A percentile compares a stretch with the other conserved stretches of the same genome.
phyloP scores from a whole-genome alignment of 768 basidiomycete genomes.

The Gautieria morchelliformis region DNA sequence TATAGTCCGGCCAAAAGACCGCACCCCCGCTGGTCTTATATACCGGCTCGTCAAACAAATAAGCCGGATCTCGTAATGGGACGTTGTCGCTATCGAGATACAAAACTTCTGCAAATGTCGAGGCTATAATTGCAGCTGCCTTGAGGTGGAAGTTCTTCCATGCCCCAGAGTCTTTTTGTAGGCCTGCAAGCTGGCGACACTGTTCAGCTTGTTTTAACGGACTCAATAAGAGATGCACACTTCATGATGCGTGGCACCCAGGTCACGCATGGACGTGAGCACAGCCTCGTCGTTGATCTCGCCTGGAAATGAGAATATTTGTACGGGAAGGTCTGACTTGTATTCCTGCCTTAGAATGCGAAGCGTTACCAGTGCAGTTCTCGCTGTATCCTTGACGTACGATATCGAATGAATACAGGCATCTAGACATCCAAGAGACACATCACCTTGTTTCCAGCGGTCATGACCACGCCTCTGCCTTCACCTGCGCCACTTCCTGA shows the following conservation, averaged over 20 bases:
- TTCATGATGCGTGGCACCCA: constrained; percentile 23
- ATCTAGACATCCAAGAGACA: too few species aligned
- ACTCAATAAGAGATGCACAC: constrained; percentile 9
- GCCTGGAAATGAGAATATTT: constrained; percentile 29
- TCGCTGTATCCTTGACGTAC: constrained; percentile 22
- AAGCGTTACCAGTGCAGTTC: constrained; percentile 23
- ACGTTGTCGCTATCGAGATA: constrained; percentile 33
- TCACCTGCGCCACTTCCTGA: constrained; percentile 6
- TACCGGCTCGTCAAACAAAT: constrained; percentile 24
- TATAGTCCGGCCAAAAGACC: constrained; percentile 34
- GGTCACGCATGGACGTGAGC: constrained; percentile 16
- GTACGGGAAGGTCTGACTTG: constrained; percentile 24
- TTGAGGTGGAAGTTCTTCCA: constrained; percentile 28
- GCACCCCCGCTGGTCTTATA: constrained; percentile 21
- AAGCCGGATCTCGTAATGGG: constrained; percentile 24
- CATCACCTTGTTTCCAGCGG: constrained; percentile 27
- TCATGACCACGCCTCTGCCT: constrained; percentile 26
- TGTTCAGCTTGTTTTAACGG: background rate
- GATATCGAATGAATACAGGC: background rate
- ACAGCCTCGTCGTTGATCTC: constrained; percentile 20
- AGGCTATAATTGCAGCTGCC: constrained; percentile 23
- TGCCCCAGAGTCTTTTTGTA: constrained; percentile 6
- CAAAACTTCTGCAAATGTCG: constrained; percentile 26
- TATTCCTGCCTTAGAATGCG: constrained; percentile 22
- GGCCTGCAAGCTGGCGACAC: background rate